These are phyloP conservation scores for Hyphopichia pseudoburtonii DNA, from an alignment of 1,139 yeast species.

Conservation along the genomic window DNA sequence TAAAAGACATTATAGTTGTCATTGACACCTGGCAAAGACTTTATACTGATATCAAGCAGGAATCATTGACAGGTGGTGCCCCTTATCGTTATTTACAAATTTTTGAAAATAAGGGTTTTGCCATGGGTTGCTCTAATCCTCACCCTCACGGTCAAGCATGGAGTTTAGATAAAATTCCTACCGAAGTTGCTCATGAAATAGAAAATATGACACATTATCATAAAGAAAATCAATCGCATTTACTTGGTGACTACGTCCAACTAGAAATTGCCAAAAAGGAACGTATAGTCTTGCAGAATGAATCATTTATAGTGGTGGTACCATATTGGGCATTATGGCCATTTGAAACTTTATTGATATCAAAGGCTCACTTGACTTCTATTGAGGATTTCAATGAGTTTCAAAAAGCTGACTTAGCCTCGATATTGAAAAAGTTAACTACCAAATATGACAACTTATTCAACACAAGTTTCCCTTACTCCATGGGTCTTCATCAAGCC, in stretches of 20 bases:
- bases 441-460: constrained; percentile 72
- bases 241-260: constrained; percentile 65
- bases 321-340: constrained; percentile 90
- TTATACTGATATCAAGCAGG: constrained; percentile 40
- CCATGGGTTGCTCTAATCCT: constrained; percentile 83
- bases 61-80: constrained; percentile 38
- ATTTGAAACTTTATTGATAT: constrained; percentile 63
- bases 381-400: constrained; percentile 48
- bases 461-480: constrained; percentile 70
- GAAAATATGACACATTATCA: constrained; percentile 50
- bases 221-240: constrained; percentile 43
- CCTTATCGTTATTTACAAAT: constrained; percentile 66
- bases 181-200: constrained; percentile 65
- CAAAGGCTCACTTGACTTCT: constrained; percentile 56
- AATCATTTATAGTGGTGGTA: constrained; percentile 65
- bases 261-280: constrained; percentile 52
- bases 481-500: constrained; percentile 81
- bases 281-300: constrained; percentile 61
- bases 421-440: constrained; percentile 53
- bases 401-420: constrained; percentile 59
- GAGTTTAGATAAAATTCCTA: constrained; percentile 68
- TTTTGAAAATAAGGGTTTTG: constrained; percentile 75
- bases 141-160: constrained; percentile 84
- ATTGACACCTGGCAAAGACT: constrained; percentile 61
- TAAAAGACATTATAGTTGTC: constrained; percentile 43